Evolutionary conservation across 148 eudicot species (phyloP).

Genomic region (Camellia granthamiana): DNA sequence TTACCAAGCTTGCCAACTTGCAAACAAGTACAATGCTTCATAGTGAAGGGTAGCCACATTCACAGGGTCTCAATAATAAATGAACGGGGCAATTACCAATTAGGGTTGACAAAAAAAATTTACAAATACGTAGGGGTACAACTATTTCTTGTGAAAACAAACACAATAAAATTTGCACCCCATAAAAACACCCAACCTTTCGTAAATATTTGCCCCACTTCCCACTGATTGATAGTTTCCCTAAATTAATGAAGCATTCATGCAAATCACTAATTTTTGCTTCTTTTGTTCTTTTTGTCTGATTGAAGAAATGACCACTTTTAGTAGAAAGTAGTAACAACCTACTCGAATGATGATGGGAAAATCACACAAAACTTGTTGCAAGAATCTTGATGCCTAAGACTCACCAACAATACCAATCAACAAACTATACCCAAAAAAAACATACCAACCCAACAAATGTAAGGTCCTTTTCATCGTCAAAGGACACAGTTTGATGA

Average conservation of each 20-base stretch:
- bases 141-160: too few species aligned
- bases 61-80: neutral
- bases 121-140: too few species aligned
- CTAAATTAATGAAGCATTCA: neutral
- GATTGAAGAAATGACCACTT: neutral
- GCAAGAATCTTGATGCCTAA: neutral
- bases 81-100: too few species aligned
- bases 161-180: too few species aligned
- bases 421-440: constrained; percentile 29
- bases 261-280: neutral
- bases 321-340: neutral
- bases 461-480: constrained; percentile 94
- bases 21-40: neutral
- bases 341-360: neutral
- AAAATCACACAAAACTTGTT: neutral
- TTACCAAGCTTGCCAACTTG: too few species aligned
- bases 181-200: too few species aligned
- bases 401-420: constrained; percentile 10
- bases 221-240: too few species aligned
- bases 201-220: too few species aligned
- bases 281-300: neutral
- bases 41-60: neutral
- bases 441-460: constrained; percentile 99
- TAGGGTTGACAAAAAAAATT: too few species aligned
- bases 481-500: constrained; percentile 62